Base-by-base conservation (phyloP, 75 land plant genomes). In the Selaginella moellendorffii region DNA sequence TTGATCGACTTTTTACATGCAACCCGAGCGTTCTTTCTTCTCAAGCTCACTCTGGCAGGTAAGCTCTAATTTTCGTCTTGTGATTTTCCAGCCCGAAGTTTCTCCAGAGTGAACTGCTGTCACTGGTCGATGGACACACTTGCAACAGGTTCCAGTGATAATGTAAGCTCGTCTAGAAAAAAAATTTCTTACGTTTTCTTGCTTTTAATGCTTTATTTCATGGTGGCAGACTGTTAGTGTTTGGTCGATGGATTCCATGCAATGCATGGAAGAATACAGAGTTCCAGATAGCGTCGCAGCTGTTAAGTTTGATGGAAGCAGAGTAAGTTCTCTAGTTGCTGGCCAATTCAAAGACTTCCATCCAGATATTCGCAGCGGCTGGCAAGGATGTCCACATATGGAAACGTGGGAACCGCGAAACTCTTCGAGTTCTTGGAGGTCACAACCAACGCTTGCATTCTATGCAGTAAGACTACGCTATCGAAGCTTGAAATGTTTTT, bases 241-340 rank as follows among this genome's bases (percentile, higher is more conserved):
- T 5, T 90, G 97, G 97, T 87, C 82, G 61, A 53, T 78, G 30
- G 76, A 73, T 29, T 76, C 71, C 30, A 80, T 70, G 62, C 76
- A 72, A 42, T 84, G 83, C 52, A 30, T 84, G 78, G 86, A 79
- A 68, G 83, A 88, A 65, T 87, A 80, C 72, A 59, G 54, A 26
- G 46, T 81, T 26, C 83, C 83, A 19, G 67, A 71, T 26, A 67
- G 21, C 30, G 61, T 87, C n/a, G 68, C 80, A 52, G 88, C 84
- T 72, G 74, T 81, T 69, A 85, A 90, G 73, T 90, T 90, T 68
- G 88, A 90, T 66, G 85, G 80, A 58, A 81, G 70, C 71, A 87
- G 87, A 85, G 92, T 90, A 71, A 64, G 17, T 14, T 2, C 2
- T 18, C 20, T 61, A 21, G 21, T n/a, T 5, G 12, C 20, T 1